These are phyloP conservation scores for Alopecurus myosuroides DNA, from an alignment of 176 grass and related monocot species.

Conservation along the genomic window DNA sequence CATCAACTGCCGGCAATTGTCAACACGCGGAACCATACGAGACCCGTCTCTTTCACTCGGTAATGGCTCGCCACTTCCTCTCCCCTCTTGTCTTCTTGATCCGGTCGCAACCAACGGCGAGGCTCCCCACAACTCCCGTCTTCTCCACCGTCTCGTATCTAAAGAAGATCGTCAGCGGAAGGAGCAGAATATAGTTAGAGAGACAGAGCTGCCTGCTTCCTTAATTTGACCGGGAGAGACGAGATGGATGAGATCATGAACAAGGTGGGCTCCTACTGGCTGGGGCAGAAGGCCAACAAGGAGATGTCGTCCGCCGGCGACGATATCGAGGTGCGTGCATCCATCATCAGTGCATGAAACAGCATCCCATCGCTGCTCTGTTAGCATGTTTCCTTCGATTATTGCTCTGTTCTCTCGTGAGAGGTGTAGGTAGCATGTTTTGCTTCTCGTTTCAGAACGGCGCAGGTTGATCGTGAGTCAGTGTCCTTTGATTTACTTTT, in stretches of 20 bases:
- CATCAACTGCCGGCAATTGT: constrained; percentile 9
- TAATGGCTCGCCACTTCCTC: constrained; percentile 4
- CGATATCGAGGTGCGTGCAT: constrained; percentile 53
- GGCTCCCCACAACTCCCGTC: constrained; percentile 12
- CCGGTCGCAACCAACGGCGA: constrained; percentile 29
- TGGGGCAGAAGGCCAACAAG: constrained; percentile 58
- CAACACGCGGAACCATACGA: constrained; percentile 15
- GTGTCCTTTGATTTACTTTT: no score
- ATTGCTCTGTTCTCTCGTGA: neutral
- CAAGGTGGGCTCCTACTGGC: constrained; percentile 71
- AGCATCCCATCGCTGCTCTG: neutral
- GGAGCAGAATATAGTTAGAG: neutral
- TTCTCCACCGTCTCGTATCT: neutral
- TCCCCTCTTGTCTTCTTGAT: constrained; percentile 26
- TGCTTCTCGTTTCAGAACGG: neutral
- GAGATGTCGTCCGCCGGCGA: constrained; percentile 77
- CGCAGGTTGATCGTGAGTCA: no score
- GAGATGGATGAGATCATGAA: constrained; percentile 79
- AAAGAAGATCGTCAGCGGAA: neutral
- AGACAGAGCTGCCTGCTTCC: neutral
- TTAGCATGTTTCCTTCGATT: neutral
- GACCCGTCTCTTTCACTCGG: constrained; percentile 27
- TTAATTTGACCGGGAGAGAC: neutral
- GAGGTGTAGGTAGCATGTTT: neutral
- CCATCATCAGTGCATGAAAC: neutral